Conservation (phyloP, 2,329 filamentous ascomycete genomes). For the Chrysosporium queenslandicum region DNA sequence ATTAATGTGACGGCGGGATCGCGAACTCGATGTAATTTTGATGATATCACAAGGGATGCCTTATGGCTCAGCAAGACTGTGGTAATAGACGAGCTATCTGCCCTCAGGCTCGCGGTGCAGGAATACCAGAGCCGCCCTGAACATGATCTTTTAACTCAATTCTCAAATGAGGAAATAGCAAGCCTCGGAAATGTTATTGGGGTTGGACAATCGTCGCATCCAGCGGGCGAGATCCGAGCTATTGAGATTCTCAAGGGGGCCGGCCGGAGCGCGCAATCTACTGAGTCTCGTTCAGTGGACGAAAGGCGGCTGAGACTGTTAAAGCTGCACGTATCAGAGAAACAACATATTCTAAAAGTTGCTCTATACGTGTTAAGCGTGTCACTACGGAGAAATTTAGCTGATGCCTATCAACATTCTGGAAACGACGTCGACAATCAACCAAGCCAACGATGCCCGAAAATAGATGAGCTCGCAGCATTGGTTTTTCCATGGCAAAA, state of each 20-base stretch:
- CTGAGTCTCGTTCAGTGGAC: slow-evolving; percentile 51
- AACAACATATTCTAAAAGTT: slow-evolving; percentile 56
- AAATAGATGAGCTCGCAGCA: slow-evolving; percentile 24
- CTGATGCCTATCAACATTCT: slow-evolving; percentile 14
- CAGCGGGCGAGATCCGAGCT: slow-evolving; percentile 18
- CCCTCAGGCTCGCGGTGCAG: slow-evolving; percentile 66
- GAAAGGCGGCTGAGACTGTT: slow-evolving; percentile 59
- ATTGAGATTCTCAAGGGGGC: slow-evolving; percentile 28
- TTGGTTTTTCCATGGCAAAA: slow-evolving; percentile 26
- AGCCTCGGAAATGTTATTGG: slow-evolving; percentile 60
- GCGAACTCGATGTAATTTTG: slow-evolving; percentile 60
- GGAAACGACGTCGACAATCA: slow-evolving; percentile 7
- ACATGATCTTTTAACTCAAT: slow-evolving; percentile 58
- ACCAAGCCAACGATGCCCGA: not conserved
- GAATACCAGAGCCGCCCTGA: slow-evolving; percentile 76
- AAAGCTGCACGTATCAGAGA: slow-evolving; percentile 60
- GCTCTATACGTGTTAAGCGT: slow-evolving; percentile 42
- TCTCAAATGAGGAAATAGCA: slow-evolving; percentile 67
- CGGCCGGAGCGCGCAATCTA: slow-evolving; percentile 24
- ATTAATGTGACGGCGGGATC: slow-evolving; percentile 67
- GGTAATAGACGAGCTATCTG: slow-evolving; percentile 68
- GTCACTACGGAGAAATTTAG: slow-evolving; percentile 23
- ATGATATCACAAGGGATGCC: slow-evolving; percentile 72
- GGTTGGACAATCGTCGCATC: slow-evolving; percentile 14
- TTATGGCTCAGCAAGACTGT: slow-evolving; percentile 74